phyloP scores from a whole-genome alignment of 768 basidiomycete genomes.

The Leccinellum luteum region DNA sequence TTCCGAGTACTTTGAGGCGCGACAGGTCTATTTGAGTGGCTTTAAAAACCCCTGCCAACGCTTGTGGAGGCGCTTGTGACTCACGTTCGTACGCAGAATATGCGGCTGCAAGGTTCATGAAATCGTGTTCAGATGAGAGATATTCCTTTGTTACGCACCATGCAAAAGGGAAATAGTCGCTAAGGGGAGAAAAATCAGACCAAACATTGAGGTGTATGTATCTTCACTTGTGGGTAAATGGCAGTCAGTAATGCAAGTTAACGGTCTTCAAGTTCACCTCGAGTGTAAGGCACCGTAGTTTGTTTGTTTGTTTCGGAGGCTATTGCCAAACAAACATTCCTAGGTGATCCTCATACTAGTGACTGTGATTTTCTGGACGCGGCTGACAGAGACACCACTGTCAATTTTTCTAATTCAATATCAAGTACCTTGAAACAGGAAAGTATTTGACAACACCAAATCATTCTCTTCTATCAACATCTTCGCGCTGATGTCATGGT shows the following conservation, averaged over 20 bases:
- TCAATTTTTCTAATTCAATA: background rate
- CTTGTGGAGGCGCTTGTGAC: constrained; percentile 29
- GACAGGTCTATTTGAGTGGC: constrained; percentile 56
- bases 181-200: constrained; percentile 44
- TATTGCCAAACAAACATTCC: constrained; percentile 12
- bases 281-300: too few species aligned
- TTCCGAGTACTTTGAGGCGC: constrained; percentile 70
- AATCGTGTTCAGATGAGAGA: background rate
- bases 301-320: constrained; percentile 6
- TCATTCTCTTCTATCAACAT: too few species aligned
- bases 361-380: too few species aligned
- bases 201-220: constrained; percentile 37
- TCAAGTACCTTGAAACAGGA: too few species aligned
- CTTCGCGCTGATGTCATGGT: background rate
- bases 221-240: background rate
- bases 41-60: constrained; percentile 4
- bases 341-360: background rate
- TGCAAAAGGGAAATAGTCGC: constrained; percentile 52
- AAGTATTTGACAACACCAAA: background rate
- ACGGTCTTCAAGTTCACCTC: too few species aligned
- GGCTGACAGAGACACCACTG: background rate
- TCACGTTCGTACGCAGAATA: constrained; percentile 80
- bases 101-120: constrained; percentile 47
- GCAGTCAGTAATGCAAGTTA: too few species aligned
- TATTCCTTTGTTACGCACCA: constrained; percentile 36